Percentiles rank a stretch among this genome's conserved stretches.
phyloP scores from a whole-genome alignment of 495 filamentous ascomycete species.

The Rostrohypoxylon terebratum region DNA sequence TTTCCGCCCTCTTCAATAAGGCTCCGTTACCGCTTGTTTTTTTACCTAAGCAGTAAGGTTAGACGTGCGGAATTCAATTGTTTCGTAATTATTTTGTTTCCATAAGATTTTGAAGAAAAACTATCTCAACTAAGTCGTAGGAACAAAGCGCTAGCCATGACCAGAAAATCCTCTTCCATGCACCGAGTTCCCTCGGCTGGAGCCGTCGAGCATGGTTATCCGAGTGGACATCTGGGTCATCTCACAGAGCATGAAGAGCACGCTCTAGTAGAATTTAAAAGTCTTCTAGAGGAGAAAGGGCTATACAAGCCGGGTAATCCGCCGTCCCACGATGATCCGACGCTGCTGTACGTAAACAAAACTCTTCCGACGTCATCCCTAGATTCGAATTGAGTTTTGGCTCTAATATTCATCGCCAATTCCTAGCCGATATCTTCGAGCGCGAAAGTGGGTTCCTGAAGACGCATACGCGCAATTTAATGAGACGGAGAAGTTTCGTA shows the following conservation, averaged over 20 bases:
- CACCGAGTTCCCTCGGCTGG: constrained; percentile 49
- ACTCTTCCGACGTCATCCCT: not conserved
- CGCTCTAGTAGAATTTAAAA: constrained; percentile 75
- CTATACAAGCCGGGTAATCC: constrained; percentile 69
- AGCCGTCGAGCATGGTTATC: constrained; percentile 63
- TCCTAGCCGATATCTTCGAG: constrained; percentile 80
- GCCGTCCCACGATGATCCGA: constrained; percentile 82
- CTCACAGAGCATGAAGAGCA: constrained; percentile 74
- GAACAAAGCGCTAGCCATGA: constrained; percentile 32
- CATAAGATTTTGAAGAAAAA: not conserved
- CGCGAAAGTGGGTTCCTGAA: constrained; percentile 75
- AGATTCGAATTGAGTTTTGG: constrained; percentile 11
- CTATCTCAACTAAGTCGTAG: constrained; percentile 4
- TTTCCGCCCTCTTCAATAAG: not conserved
- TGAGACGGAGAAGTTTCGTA: constrained; percentile 89
- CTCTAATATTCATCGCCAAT: constrained; percentile 29
- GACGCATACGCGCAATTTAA: constrained; percentile 87
- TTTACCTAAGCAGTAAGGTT: not conserved
- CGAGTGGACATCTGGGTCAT: constrained; percentile 77
- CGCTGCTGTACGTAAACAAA: constrained; percentile 72
- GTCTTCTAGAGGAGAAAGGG: constrained; percentile 69
- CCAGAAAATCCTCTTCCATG: constrained; percentile 39
- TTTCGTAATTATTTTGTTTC: not conserved
- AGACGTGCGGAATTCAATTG: constrained; percentile 15
- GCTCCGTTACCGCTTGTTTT: constrained; percentile 16